Percentiles rank a stretch among this genome's conserved stretches.
Evolutionary conservation across 805 yeast genomes (phyloP).

Genomic region (Pichia paraexigua): DNA sequence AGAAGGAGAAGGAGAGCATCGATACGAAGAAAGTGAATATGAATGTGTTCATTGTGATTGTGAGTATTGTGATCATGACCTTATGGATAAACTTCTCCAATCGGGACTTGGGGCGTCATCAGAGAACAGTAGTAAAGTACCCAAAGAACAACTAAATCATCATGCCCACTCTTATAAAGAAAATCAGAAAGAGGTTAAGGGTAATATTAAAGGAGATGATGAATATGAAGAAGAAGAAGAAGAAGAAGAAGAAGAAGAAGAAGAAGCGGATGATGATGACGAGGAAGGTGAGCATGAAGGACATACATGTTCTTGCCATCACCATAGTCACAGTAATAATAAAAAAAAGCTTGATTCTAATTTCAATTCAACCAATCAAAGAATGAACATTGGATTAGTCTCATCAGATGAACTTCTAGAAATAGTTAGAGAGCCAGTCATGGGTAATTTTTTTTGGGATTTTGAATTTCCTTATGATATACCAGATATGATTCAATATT

Average conservation of each 20-base stretch:
- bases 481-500: slow-evolving; percentile 44
- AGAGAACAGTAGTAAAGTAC: background rate
- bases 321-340: background rate
- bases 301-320: slow-evolving; percentile 8
- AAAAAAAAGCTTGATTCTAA: background rate
- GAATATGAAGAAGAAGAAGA: slow-evolving; percentile 4
- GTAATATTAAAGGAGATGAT: background rate
- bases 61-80: slow-evolving; percentile 7
- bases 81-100: background rate
- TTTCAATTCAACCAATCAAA: background rate
- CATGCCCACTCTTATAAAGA: background rate
- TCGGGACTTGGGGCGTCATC: background rate
- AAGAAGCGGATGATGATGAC: slow-evolving; percentile 7
- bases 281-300: slow-evolving; percentile 5
- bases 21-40: slow-evolving; percentile 10
- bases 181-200: background rate
- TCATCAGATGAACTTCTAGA: background rate
- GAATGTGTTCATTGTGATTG: slow-evolving; percentile 10
- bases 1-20: slow-evolving; percentile 1
- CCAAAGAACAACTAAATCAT: background rate
- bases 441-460: slow-evolving; percentile 23
- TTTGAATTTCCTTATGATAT: slow-evolving; percentile 42
- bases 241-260: slow-evolving; percentile 8
- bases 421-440: slow-evolving; percentile 12
- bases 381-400: background rate